These are phyloP conservation scores for Nakazawaea ambrosiae DNA, from an alignment of 805 yeast genomes.

Conservation along the genomic window DNA sequence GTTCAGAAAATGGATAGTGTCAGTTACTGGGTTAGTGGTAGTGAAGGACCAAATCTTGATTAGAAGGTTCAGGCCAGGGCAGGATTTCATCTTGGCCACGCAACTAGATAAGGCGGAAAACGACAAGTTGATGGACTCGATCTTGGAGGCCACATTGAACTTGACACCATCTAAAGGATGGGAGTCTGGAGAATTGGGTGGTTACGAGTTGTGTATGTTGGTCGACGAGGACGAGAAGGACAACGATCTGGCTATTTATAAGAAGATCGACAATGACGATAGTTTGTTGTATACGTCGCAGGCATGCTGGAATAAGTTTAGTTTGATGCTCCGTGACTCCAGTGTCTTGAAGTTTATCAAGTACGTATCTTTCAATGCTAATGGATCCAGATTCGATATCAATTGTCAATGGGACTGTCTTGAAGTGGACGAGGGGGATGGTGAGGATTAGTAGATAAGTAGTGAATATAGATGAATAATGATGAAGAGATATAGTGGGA, in stretches of 20 bases:
- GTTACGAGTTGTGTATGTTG: conserved; percentile 89
- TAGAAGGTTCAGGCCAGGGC: conserved; percentile 91
- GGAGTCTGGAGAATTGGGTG: conserved; percentile 89
- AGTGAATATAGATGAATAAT: too few relatives aligned
- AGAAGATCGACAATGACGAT: conserved; percentile 57
- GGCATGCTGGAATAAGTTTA: conserved; percentile 78
- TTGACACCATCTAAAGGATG: conserved; percentile 80
- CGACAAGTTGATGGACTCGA: conserved; percentile 37
- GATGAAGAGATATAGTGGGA: not conserved
- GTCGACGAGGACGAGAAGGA: conserved; percentile 39
- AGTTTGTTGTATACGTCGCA: conserved; percentile 73
- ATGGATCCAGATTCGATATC: conserved; percentile 91
- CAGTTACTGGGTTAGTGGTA: conserved; percentile 55
- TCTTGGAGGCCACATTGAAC: conserved; percentile 74
- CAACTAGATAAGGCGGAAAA: conserved; percentile 24
- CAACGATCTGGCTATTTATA: conserved; percentile 86
- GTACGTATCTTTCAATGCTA: conserved; percentile 82
- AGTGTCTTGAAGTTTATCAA: conserved; percentile 87
- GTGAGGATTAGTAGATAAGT: too few relatives aligned
- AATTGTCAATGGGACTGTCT: conserved; percentile 60
- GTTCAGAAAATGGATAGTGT: conserved; percentile 63
- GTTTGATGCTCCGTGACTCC: conserved; percentile 74
- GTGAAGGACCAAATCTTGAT: conserved; percentile 62
- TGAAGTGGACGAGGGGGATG: too few relatives aligned
- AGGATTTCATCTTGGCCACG: conserved; percentile 89